Conservation (phyloP, 352 stramenopile species). For the Globisporangium polare region DNA sequence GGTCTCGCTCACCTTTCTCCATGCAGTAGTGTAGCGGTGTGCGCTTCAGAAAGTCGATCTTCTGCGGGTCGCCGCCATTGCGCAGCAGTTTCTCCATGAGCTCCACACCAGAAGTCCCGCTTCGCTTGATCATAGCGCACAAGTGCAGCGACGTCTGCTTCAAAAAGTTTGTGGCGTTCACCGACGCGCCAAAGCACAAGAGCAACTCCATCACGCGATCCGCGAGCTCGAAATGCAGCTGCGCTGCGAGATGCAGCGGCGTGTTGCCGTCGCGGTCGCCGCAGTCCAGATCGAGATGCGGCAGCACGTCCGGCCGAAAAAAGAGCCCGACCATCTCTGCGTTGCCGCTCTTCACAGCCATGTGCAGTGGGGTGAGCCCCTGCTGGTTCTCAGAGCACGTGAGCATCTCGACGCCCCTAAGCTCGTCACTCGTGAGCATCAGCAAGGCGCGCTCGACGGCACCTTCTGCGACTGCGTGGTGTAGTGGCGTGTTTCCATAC, state of each 20-base stretch:
- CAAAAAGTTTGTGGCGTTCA: slow-evolving; percentile 60
- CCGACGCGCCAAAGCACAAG: slow-evolving; percentile 59
- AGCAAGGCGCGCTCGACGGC: slow-evolving; percentile 47
- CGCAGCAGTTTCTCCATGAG: slow-evolving; percentile 63
- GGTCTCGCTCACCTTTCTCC: slow-evolving; percentile 62
- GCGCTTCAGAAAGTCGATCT: slow-evolving; percentile 68
- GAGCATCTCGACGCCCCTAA: slow-evolving; percentile 39
- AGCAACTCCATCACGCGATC: slow-evolving; percentile 67
- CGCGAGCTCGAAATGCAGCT: slow-evolving; percentile 55
- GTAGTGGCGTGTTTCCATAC: slow-evolving; percentile 56
- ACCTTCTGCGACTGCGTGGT: slow-evolving; percentile 36
- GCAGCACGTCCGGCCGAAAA: slow-evolving; percentile 71
- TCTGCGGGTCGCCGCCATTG: slow-evolving; percentile 45
- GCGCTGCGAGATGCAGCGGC: slow-evolving; percentile 55
- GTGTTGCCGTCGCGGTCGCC: slow-evolving; percentile 72
- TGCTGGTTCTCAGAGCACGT: slow-evolving; percentile 49
- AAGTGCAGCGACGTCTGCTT: slow-evolving; percentile 76
- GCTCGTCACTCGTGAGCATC: slow-evolving; percentile 39
- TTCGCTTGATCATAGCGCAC: slow-evolving; percentile 64
- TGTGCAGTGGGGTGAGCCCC: slow-evolving; percentile 58
- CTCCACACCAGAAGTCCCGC: slow-evolving; percentile 31
- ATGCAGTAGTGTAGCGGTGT: slow-evolving; percentile 73
- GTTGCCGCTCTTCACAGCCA: slow-evolving; percentile 52
- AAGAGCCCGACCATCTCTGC: slow-evolving; percentile 70
- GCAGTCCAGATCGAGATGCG: slow-evolving; percentile 57